phyloP scores from a whole-genome alignment of 768 basidiomycete genomes.

The Royoungia palumana region DNA sequence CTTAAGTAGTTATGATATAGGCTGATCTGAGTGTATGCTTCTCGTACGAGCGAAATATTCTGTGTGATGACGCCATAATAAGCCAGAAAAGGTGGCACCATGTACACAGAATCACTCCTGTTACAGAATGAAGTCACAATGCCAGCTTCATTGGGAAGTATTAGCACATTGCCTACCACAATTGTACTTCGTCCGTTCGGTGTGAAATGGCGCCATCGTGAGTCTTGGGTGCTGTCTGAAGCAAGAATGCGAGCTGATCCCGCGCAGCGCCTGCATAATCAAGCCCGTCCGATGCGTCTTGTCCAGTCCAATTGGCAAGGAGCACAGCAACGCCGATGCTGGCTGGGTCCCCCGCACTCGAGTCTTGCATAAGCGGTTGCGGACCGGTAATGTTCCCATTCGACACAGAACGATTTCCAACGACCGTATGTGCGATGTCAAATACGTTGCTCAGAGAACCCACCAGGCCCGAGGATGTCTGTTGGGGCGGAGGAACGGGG shows the following conservation, averaged over 20 bases:
- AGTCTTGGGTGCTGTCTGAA: conserved; percentile 56
- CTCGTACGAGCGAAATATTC: no score
- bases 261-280: conserved; percentile 62
- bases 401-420: conserved; percentile 43
- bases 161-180: conserved; percentile 47
- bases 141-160: no score
- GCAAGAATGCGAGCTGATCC: conserved; percentile 63
- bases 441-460: conserved; percentile 52
- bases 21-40: conserved; percentile 71
- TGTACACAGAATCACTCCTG: conserved; percentile 80
- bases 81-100: no score
- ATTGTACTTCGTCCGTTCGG: conserved; percentile 60
- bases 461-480: conserved; percentile 16
- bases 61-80: no score
- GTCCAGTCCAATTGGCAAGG: conserved; percentile 53
- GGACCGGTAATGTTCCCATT: conserved; percentile 46
- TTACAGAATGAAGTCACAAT: not conserved
- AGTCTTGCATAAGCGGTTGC: conserved; percentile 55
- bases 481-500: conserved; percentile 26
- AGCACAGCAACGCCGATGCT: no score
- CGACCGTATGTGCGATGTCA: conserved; percentile 47
- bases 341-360: conserved; percentile 74
- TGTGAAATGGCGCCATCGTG: conserved; percentile 82
- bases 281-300: conserved; percentile 35
- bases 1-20: conserved; percentile 67